Evolutionary conservation across 2,329 filamentous ascomycete species (phyloP).

Genomic region (Paraphoma chrysanthemicola): DNA sequence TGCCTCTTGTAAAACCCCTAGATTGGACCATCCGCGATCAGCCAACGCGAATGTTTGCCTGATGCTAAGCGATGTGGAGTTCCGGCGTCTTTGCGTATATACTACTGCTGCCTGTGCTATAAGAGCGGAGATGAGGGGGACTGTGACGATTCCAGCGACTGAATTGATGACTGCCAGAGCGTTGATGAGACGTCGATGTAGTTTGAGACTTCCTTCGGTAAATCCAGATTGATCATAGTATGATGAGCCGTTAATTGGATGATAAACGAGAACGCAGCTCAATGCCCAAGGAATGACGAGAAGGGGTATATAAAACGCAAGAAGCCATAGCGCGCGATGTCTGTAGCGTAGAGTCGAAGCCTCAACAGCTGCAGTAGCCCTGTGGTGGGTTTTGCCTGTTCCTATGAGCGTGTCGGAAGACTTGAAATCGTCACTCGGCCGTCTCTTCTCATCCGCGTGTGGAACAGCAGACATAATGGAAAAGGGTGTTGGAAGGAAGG

Average conservation of each 20-base stretch:
- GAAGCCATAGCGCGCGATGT: constrained; percentile 4
- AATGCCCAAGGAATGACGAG: constrained; percentile 3
- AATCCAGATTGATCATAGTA: constrained; percentile 1
- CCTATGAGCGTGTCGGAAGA: neutral
- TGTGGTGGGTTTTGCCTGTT: neutral
- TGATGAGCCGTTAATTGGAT: neutral
- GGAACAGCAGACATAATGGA: neutral
- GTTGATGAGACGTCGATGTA: neutral
- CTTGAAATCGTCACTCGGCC: neutral
- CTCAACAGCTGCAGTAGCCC: neutral
- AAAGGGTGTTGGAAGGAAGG: neutral
- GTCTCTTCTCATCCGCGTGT: neutral
- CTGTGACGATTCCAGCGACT: constrained; percentile 10
- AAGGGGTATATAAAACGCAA: neutral
- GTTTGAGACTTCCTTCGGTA: neutral
- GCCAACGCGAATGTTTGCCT: constrained; percentile 16
- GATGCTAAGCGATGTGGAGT: constrained; percentile 7
- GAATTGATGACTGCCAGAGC: constrained; percentile 3
- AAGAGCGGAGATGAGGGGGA: constrained; percentile 18
- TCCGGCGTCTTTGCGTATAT: constrained; percentile 9
- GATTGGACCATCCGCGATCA: constrained; percentile 13
- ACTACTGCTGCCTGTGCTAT: constrained; percentile 19
- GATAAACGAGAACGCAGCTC: constrained; percentile 3
- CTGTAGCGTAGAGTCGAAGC: constrained; percentile 6
- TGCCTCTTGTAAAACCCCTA: neutral